These are phyloP conservation scores for Phycomyces nitens DNA, from an alignment of 192 early-diverging fungal species.

Conservation along the genomic window DNA sequence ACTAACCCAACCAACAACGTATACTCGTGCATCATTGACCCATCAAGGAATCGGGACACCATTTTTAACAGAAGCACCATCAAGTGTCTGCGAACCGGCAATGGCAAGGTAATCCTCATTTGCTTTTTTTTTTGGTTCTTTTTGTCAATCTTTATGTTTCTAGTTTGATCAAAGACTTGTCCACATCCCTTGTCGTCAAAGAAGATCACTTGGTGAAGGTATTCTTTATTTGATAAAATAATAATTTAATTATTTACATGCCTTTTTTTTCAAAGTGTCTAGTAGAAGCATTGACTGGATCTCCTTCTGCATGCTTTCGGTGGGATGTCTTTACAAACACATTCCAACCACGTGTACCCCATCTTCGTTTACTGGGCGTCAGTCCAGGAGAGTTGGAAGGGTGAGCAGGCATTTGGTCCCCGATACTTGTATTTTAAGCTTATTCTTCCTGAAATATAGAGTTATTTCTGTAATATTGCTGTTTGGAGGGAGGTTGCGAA, in stretches of 20 bases:
- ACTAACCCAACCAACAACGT: neutral
- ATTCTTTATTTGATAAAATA: neutral
- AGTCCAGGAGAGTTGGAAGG: neutral
- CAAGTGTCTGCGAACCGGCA: neutral
- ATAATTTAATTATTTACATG: no score
- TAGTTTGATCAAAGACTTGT: no score
- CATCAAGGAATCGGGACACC: conserved; percentile 1
- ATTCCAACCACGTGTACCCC: conserved; percentile 6
- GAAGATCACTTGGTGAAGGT: conserved; percentile 5
- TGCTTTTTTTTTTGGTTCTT: no score
- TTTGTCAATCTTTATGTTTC: no score
- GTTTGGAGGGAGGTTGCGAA: conserved; percentile 30
- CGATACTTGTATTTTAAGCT: no score
- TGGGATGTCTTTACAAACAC: neutral
- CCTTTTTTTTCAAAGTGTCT: neutral
- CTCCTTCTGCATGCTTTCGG: conserved; percentile 13
- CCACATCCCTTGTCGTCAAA: no score
- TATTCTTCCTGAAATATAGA: no score
- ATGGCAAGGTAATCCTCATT: neutral
- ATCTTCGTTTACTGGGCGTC: conserved; percentile 13
- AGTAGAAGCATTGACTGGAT: conserved; percentile 11
- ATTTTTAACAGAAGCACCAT: conserved; percentile 13
- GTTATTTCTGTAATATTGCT: neutral
- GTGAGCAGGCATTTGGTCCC: neutral
- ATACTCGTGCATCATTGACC: neutral